These are phyloP conservation scores for Epicoccum nigrum DNA, from an alignment of 2,329 filamentous ascomycete species.

Conservation along the genomic window DNA sequence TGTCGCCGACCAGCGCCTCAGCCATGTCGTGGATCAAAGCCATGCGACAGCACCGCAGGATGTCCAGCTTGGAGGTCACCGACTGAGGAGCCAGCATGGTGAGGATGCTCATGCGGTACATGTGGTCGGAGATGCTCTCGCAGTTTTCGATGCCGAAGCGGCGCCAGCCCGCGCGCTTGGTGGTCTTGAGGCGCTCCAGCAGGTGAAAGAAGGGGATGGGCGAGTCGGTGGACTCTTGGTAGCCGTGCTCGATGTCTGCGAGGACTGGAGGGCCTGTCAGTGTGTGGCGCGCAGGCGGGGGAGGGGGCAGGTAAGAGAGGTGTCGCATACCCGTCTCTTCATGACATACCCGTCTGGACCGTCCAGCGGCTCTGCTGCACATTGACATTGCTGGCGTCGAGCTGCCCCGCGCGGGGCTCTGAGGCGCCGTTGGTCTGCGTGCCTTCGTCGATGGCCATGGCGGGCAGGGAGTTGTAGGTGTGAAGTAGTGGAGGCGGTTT, in stretches of 20 bases:
- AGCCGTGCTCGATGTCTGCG: slow-evolving; percentile 64
- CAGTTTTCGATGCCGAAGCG: slow-evolving; percentile 77
- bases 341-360: slow-evolving; percentile 54
- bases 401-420: slow-evolving; percentile 43
- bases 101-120: slow-evolving; percentile 99
- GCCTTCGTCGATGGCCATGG: slow-evolving; percentile 43
- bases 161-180: slow-evolving; percentile 93
- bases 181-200: slow-evolving; percentile 92
- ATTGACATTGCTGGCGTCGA: slow-evolving; percentile 38
- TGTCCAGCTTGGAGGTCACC: slow-evolving; percentile 73
- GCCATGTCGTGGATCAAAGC: slow-evolving; percentile 98
- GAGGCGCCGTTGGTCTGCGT: slow-evolving; percentile 51
- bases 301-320: slow-evolving; percentile 25
- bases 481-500: no score
- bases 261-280: slow-evolving; percentile 59
- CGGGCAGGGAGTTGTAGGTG: not conserved
- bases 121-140: slow-evolving; percentile 96
- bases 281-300: not conserved
- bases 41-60: slow-evolving; percentile 90
- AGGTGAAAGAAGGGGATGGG: slow-evolving; percentile 94
- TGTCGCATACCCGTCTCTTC: slow-evolving; percentile 41
- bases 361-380: slow-evolving; percentile 45
- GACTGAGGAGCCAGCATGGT: slow-evolving; percentile 86
- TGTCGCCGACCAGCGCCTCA: slow-evolving; percentile 91
- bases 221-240: slow-evolving; percentile 67